phyloP scores from a whole-genome alignment of 108 stramenopile species.

The Cyclotella kingstonii region DNA sequence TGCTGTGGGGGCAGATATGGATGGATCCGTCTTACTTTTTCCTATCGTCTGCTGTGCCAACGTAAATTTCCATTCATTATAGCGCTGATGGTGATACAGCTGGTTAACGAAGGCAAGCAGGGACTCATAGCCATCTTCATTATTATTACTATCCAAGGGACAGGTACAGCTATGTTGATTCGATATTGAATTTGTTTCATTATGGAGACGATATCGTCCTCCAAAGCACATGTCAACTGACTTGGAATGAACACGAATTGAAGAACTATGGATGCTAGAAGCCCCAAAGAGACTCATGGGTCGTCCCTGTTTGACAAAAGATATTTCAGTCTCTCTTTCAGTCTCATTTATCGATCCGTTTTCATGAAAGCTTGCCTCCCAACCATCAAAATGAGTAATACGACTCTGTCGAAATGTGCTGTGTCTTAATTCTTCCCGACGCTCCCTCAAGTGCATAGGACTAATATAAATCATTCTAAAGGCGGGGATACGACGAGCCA shows the following conservation, averaged over 20 bases:
- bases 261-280: slow-evolving; percentile 9
- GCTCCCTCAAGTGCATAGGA: slow-evolving; percentile 61
- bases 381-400: not conserved
- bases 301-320: slow-evolving; percentile 13
- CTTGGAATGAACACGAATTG: slow-evolving; percentile 8
- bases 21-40: slow-evolving; percentile 13
- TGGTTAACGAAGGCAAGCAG: slow-evolving; percentile 47
- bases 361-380: not conserved
- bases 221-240: slow-evolving; percentile 42
- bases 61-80: slow-evolving; percentile 69
- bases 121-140: slow-evolving; percentile 46
- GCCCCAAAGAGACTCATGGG: slow-evolving; percentile 33
- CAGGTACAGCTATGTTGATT: not conserved
- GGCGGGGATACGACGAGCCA: slow-evolving; percentile 61
- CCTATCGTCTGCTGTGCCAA: slow-evolving; percentile 74
- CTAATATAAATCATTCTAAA: slow-evolving; percentile 76
- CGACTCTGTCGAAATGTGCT: slow-evolving; percentile 13
- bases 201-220: slow-evolving; percentile 14
- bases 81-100: slow-evolving; percentile 44
- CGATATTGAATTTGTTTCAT: not conserved
- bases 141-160: not conserved
- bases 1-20: slow-evolving; percentile 51
- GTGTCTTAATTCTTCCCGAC: slow-evolving; percentile 33
- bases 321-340: not conserved
- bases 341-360: not conserved